Base-by-base conservation (phyloP, 805 yeast species). In the Candida endomychidarum region DNA sequence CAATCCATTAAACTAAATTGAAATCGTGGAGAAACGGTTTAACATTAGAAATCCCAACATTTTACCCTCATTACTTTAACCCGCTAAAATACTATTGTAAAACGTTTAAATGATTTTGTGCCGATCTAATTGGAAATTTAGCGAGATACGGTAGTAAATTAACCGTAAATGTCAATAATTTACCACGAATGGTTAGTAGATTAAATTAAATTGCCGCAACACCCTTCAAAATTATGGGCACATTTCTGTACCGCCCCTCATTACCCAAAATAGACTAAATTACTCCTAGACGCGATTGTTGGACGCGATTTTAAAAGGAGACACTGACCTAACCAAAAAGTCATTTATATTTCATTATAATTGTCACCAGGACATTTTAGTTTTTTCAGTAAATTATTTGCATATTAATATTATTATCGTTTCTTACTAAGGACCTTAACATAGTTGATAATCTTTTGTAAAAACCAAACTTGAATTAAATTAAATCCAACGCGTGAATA, bases 221-320 rank as follows among this genome's bases (percentile, higher is more conserved):
- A 21, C 23, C 23, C 23, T 21, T 9, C 23, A 21, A 21, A 7
- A 7, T 21, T 21, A 8, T 24, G 7, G 11, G n/a, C 11, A 11
- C 26, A 7, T 5, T 11, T 5, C 26, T 5, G 31, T 29, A 29
- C 35, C 15, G 26, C 35, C 35, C 26, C 35, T 32, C 35, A 12
- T 22, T 32, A 20, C 35, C 35, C 4, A 12, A 18, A 12, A 8
- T 3, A 9, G 24, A 21, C 12, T 22, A 22, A 32, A 14, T 27
- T 17, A 22, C 35, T 22, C 35, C 26, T 32, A 21, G 19, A 32
- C 35, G 35, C 35, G 35, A 20, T 32, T 32, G 35, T 32, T n/a
- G 27, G 16, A 32, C 35, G 35, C 35, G 35, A 22, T 32, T 31
- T 32, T 32, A 12, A 32, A 32, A 32, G 26, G 35, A 21, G 26